Percentiles rank a stretch among this genome's conserved stretches.
These are phyloP conservation scores for Neostapfia colusana DNA, from an alignment of 176 grass and related monocot genomes.

Conservation along the genomic window DNA sequence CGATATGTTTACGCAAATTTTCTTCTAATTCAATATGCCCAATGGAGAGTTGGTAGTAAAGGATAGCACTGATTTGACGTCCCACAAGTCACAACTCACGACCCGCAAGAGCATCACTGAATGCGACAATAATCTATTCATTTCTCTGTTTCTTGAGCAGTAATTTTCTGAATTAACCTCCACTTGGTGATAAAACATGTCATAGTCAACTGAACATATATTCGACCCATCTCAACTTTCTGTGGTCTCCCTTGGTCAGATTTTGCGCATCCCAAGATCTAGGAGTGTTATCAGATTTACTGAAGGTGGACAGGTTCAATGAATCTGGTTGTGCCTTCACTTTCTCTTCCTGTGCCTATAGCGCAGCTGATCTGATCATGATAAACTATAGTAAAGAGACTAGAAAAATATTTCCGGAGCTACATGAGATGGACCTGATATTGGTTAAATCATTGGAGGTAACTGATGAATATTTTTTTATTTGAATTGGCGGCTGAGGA, in stretches of 20 bases:
- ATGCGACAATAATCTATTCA: neutral
- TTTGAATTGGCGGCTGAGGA: neutral
- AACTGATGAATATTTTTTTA: neutral
- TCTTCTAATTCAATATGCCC: constrained; percentile 24
- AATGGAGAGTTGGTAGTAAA: neutral
- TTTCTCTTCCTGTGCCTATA: neutral
- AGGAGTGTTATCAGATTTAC: neutral
- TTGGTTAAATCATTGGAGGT: constrained; percentile 35
- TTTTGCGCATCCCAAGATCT: neutral
- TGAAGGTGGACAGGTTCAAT: constrained; percentile 41
- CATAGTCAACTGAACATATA: neutral
- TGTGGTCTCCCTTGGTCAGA: neutral
- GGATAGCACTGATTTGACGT: neutral
- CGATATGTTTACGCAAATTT: neutral
- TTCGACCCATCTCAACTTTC: neutral
- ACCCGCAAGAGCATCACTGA: neutral
- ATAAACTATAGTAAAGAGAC: neutral
- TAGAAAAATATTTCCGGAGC: no score
- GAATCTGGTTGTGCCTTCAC: constrained; percentile 15
- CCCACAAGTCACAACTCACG: neutral
- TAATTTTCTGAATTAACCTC: neutral
- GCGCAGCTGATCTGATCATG: neutral
- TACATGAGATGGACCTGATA: neutral
- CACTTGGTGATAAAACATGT: neutral
- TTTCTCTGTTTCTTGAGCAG: neutral